phyloP scores from a whole-genome alignment of 768 basidiomycete genomes.

The Hypholoma fasciculare region DNA sequence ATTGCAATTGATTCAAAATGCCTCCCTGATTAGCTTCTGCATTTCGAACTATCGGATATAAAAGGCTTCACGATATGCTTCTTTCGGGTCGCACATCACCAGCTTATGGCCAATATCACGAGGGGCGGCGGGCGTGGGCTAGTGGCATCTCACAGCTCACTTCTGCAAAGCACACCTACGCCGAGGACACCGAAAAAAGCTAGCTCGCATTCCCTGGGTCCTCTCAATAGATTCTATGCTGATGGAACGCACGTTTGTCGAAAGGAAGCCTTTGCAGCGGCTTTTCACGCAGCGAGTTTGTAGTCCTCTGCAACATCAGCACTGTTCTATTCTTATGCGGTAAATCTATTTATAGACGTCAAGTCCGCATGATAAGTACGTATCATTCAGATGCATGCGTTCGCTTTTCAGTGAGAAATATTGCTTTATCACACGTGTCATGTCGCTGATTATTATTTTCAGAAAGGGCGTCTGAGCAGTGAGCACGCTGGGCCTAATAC shows the following conservation, averaged over 20 bases:
- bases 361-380: constrained; percentile 1
- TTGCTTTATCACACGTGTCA: constrained; percentile 3
- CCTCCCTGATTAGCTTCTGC: background rate
- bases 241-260: constrained; percentile 3
- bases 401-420: background rate
- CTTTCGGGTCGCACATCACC: background rate
- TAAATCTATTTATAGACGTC: background rate
- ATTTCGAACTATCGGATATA: background rate
- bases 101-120: background rate
- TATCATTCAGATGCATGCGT: background rate
- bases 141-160: background rate
- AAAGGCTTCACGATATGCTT: background rate
- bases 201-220: background rate
- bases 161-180: background rate
- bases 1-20: too few species aligned
- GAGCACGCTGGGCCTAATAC: background rate
- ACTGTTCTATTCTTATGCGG: background rate
- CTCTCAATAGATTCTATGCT: background rate
- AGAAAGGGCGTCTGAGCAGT: background rate
- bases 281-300: background rate
- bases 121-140: background rate
- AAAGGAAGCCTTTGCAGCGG: background rate
- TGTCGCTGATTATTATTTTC: background rate
- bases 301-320: background rate
- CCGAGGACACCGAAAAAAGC: background rate